Evolutionary conservation across 345 rosid species (phyloP), one percentile per base, ranked within the genome.

Genomic region (Rhodamnia rubescens): DNA sequence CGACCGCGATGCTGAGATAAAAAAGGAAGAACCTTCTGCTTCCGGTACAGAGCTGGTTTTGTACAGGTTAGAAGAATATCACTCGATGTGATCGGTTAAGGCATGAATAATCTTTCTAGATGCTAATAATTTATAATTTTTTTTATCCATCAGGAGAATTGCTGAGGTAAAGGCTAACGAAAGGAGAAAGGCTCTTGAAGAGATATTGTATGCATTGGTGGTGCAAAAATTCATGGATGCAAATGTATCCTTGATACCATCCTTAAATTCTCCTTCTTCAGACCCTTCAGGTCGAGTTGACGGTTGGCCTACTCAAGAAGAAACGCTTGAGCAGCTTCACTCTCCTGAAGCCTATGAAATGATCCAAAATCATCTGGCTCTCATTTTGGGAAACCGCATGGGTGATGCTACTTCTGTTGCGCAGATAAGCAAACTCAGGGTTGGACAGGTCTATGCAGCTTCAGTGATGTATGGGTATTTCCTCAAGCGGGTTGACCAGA

Each of bases 371-470:
- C 99, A 97, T 88, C 88, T 97, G 51, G 88, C 99, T 64, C 90
- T 96, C 8, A 96, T 97, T 83, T 89, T 97, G 74, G 98, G 98
- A 75, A 95, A 89, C 85, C 90, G 95, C n/a, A 82, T 91, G 40
- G 94, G 90, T 85, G 97, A 95, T 83, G 81, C 90, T 53, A 81
- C 88, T 4, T 87, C 95, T 15, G 92, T 95, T 27, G 98, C 95
- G 7, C 93, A 93, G 88, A 95, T 93, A 80, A 95, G 95, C 92
- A 97, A 96, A 85, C 93, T 94, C 87, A 90, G 98, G 90, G 97
- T 93, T 74, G 99, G 99, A 13, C 99, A 97, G 91, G 98, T 97
- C n/a, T 97, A 97, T 85, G 99, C 99, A 83, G 99, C 99, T 11
- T 96, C 99, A 3, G 98, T 94, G 64, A 95, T 97, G 98, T 96